phyloP scores from a whole-genome alignment of 2,329 filamentous ascomycete species.

The Trichoderma brevicompactum region DNA sequence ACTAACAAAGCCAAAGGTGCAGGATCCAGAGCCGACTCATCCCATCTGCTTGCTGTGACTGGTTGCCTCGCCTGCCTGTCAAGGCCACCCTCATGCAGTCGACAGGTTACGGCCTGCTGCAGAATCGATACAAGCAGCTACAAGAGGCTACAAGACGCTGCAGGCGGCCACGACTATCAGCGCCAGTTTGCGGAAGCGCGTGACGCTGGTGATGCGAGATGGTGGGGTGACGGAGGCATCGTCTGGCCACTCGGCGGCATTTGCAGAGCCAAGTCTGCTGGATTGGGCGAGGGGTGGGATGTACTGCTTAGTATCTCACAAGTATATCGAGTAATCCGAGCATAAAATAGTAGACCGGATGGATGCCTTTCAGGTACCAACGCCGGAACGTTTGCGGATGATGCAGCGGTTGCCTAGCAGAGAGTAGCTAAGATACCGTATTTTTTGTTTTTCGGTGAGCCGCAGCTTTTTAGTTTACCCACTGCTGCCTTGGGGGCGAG shows the following conservation, averaged over 20 bases:
- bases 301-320: background rate
- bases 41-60: conserved; percentile 3
- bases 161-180: background rate
- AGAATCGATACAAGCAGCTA: background rate
- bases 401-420: conserved; percentile 21
- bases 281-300: background rate
- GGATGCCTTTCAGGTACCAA: background rate
- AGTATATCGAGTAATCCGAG: background rate
- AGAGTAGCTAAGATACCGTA: background rate
- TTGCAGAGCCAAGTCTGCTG: background rate
- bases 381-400: background rate
- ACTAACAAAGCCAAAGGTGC: background rate
- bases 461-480: background rate
- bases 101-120: background rate
- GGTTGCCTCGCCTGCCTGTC: conserved; percentile 17
- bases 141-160: background rate
- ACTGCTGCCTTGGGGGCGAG: background rate
- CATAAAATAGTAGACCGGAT: background rate
- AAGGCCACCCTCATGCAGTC: background rate
- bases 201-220: conserved; percentile 19
- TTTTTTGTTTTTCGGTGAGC: background rate
- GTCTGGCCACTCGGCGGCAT: background rate
- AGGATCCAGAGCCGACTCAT: background rate
- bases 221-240: conserved; percentile 9
- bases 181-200: background rate